Evolutionary conservation across 345 rosid genomes (phyloP).

Genomic region (Schrenkiella parvula): DNA sequence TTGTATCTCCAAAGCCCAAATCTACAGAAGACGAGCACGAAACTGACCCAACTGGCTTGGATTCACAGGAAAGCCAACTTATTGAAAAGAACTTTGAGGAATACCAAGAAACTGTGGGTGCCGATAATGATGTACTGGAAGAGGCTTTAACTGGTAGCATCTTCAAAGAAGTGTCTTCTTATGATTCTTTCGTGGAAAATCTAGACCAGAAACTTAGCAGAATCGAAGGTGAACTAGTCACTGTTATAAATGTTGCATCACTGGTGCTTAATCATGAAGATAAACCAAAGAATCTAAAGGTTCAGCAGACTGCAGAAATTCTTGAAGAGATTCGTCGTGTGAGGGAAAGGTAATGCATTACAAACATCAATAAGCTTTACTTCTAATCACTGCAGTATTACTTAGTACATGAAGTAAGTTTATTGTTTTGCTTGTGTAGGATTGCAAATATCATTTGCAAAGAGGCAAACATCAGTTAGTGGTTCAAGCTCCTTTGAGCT

Average conservation of each 20-base stretch:
- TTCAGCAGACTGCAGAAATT: slow-evolving; percentile 62
- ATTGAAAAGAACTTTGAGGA: slow-evolving; percentile 27
- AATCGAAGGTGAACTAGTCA: slow-evolving; percentile 64
- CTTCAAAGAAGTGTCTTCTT: slow-evolving; percentile 44
- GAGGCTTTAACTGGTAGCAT: slow-evolving; percentile 28
- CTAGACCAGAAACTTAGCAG: slow-evolving; percentile 58
- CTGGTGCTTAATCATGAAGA: slow-evolving; percentile 44
- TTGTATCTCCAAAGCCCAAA: slow-evolving; percentile 55
- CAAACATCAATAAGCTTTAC: background rate
- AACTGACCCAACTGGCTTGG: slow-evolving; percentile 5
- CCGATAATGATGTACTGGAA: slow-evolving; percentile 18
- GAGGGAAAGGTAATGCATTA: slow-evolving; percentile 49
- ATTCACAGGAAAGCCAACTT: slow-evolving; percentile 22
- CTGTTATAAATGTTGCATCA: slow-evolving; percentile 55
- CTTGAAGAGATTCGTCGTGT: slow-evolving; percentile 50
- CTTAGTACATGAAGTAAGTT: background rate
- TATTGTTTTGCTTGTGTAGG: slow-evolving; percentile 10
- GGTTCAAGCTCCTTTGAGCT: background rate
- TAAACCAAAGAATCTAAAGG: slow-evolving; percentile 47
- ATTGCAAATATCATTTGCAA: slow-evolving; percentile 24
- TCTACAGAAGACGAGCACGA: slow-evolving; percentile 22
- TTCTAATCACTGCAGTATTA: background rate
- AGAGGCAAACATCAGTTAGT: slow-evolving; percentile 18
- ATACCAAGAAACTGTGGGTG: slow-evolving; percentile 24
- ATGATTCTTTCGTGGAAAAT: slow-evolving; percentile 52